phyloP scores from a whole-genome alignment of 2,329 filamentous ascomycete species.

The Fusarium haematococcum region DNA sequence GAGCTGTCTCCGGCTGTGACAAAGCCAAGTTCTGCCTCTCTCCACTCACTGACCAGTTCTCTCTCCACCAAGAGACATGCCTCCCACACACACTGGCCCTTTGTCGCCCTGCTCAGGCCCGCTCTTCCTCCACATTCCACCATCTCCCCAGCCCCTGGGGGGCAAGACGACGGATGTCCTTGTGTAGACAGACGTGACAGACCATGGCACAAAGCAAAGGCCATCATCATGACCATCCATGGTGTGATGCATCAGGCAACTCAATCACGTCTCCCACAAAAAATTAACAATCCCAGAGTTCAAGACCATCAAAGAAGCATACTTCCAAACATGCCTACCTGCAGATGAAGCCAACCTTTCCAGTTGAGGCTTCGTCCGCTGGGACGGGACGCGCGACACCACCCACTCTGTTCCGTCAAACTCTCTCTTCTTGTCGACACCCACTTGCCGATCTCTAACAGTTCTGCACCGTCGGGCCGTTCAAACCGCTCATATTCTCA shows the following conservation, averaged over 20 bases:
- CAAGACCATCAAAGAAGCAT: slow-evolving; percentile 27
- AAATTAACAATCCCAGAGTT: not conserved
- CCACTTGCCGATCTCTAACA: slow-evolving; percentile 20
- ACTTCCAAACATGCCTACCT: slow-evolving; percentile 7
- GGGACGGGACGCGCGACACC: slow-evolving; percentile 21
- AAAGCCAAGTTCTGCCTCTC: slow-evolving; percentile 36
- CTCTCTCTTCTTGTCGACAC: not conserved
- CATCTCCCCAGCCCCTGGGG: slow-evolving; percentile 11
- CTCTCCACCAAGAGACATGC: not conserved
- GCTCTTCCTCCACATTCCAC: slow-evolving; percentile 23
- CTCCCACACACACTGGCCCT: slow-evolving; percentile 1
- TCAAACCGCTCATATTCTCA: slow-evolving; percentile 18
- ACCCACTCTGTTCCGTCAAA: slow-evolving; percentile 12
- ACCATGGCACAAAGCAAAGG: not conserved
- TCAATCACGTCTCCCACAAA: not conserved
- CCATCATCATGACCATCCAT: not conserved
- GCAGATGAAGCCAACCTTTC: slow-evolving; percentile 29
- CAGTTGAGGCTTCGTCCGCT: slow-evolving; percentile 23
- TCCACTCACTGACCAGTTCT: slow-evolving; percentile 13
- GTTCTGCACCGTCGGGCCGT: slow-evolving; percentile 28
- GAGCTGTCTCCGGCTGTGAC: slow-evolving; percentile 39
- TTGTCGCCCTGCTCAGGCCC: not conserved
- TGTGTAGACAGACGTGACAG: not conserved
- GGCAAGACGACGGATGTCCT: not conserved
- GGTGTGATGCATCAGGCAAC: slow-evolving; percentile 21